phyloP scores from a whole-genome alignment of 2,329 filamentous ascomycete species.

The Alternaria panax region DNA sequence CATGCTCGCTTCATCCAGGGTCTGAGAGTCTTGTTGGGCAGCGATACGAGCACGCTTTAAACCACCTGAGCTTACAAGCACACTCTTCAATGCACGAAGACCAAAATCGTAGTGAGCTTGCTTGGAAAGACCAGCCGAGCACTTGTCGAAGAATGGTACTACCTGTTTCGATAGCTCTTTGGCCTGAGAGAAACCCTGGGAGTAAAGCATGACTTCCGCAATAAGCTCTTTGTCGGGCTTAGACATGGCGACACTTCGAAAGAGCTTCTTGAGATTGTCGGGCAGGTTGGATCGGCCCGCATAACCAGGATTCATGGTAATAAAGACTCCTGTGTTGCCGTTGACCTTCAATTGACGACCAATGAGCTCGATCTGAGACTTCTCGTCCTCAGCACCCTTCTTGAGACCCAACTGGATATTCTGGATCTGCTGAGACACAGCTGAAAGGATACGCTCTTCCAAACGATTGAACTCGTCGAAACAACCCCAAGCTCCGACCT shows the following conservation, averaged over 20 bases:
- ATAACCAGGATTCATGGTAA: constrained; percentile 99
- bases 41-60: constrained; percentile 85
- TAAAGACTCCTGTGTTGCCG: constrained; percentile 95
- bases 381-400: constrained; percentile 80
- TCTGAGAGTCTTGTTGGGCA: constrained; percentile 59
- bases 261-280: constrained; percentile 99
- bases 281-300: constrained; percentile 96
- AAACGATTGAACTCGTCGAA: constrained; percentile 99
- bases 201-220: constrained; percentile 99
- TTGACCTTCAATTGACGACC: constrained; percentile 91
- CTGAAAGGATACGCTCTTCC: constrained; percentile 95
- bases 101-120: constrained; percentile 99
- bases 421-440: constrained; percentile 98
- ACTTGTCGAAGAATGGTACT: constrained; percentile 97
- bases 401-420: constrained; percentile 97
- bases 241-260: constrained; percentile 99
- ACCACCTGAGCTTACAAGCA: constrained; percentile 95
- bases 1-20: constrained; percentile 74
- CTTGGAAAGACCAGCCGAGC: constrained; percentile 80
- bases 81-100: constrained; percentile 95
- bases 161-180: constrained; percentile 94
- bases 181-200: constrained; percentile 96
- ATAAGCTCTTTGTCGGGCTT: constrained; percentile 99
- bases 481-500: constrained; percentile 98
- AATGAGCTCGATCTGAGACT: constrained; percentile 90